These are phyloP conservation scores for Diddensiella caesifluorescens DNA, from an alignment of 805 yeast species.

Conservation along the genomic window DNA sequence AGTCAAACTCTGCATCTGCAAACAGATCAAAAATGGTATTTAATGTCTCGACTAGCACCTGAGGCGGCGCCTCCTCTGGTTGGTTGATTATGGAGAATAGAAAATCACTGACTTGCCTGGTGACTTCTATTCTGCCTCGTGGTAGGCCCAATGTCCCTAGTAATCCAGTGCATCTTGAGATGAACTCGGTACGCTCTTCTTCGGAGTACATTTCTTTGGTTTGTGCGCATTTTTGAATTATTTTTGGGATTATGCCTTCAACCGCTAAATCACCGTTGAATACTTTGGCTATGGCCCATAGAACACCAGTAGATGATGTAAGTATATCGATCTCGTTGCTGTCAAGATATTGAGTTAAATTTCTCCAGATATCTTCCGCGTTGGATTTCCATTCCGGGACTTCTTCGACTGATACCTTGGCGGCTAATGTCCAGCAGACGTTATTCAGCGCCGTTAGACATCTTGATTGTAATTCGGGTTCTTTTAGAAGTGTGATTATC, in stretches of 20 bases:
- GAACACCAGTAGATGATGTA: slow-evolving; percentile 36
- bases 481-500: slow-evolving; percentile 32
- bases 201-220: slow-evolving; percentile 20
- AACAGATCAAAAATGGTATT: slow-evolving; percentile 72
- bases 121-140: slow-evolving; percentile 42
- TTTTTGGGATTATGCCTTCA: slow-evolving; percentile 25
- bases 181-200: slow-evolving; percentile 35
- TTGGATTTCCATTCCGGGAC: slow-evolving; percentile 37
- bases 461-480: slow-evolving; percentile 47
- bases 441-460: slow-evolving; percentile 68
- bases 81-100: slow-evolving; percentile 33
- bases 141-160: slow-evolving; percentile 46
- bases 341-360: slow-evolving; percentile 19
- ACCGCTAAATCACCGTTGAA: slow-evolving; percentile 21
- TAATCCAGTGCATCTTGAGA: slow-evolving; percentile 47
- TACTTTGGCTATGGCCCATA: slow-evolving; percentile 41
- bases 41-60: slow-evolving; percentile 52
- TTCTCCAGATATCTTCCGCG: slow-evolving; percentile 28
- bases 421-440: slow-evolving; percentile 51
- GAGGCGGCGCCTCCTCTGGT: slow-evolving; percentile 32
- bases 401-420: slow-evolving; percentile 25
- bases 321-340: slow-evolving; percentile 27
- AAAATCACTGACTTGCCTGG: slow-evolving; percentile 43
- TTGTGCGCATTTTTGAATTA: slow-evolving; percentile 21
- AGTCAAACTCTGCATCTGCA: slow-evolving; percentile 62